Evolutionary conservation across 2,329 filamentous ascomycete genomes (phyloP).

Genomic region (Penicillium sclerotiorum): DNA sequence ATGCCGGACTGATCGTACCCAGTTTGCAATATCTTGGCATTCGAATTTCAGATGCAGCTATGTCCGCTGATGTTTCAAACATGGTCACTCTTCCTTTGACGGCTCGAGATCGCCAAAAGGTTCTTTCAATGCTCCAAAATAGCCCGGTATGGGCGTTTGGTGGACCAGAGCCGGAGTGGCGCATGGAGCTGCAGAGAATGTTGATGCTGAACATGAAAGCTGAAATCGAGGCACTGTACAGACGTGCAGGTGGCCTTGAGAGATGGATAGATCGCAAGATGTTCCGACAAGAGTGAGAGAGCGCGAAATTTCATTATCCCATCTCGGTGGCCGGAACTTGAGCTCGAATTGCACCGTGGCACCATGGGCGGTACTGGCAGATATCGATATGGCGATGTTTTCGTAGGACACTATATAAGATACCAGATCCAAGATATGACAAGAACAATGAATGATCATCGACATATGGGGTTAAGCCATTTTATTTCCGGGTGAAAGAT

Average conservation of each 20-base stretch:
- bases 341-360: neutral
- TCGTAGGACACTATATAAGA: too few relatives aligned
- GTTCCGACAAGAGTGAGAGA: conserved; percentile 23
- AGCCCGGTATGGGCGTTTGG: conserved; percentile 46
- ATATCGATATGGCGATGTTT: too few relatives aligned
- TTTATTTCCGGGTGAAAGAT: too few relatives aligned
- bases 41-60: conserved; percentile 41
- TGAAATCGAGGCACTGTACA: conserved; percentile 61
- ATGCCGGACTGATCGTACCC: conserved; percentile 48
- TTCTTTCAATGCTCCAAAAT: conserved; percentile 55
- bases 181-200: conserved; percentile 61
- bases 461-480: too few relatives aligned
- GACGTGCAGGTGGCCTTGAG: conserved; percentile 44
- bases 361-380: too few relatives aligned
- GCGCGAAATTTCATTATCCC: neutral
- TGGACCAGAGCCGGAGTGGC: conserved; percentile 50
- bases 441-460: too few relatives aligned
- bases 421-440: too few relatives aligned
- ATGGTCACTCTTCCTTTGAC: conserved; percentile 47
- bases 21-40: conserved; percentile 62
- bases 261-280: conserved; percentile 47
- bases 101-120: conserved; percentile 57
- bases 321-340: neutral
- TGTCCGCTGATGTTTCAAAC: conserved; percentile 26
- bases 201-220: conserved; percentile 64